Evolutionary conservation across 306 rosid species (phyloP).

Genomic region (Delonix regia): DNA sequence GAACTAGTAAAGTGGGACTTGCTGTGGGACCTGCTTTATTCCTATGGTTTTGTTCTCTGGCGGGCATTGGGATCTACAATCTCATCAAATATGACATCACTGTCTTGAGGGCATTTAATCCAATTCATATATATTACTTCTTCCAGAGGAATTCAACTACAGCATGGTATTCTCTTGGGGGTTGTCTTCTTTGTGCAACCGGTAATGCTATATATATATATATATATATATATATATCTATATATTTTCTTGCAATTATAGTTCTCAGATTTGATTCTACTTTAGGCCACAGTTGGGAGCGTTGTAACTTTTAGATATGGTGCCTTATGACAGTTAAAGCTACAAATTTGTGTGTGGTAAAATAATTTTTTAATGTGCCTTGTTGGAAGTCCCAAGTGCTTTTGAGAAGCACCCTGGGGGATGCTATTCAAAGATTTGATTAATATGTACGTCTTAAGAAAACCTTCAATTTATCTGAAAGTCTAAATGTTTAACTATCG

Average conservation of each 20-base stretch:
- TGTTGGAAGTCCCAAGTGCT: neutral
- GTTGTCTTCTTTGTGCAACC: slow-evolving; percentile 96
- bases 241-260: slow-evolving; percentile 20
- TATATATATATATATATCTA: too few species aligned
- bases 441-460: neutral
- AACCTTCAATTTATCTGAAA: neutral
- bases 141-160: slow-evolving; percentile 93
- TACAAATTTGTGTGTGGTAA: neutral
- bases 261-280: slow-evolving; percentile 27
- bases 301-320: neutral
- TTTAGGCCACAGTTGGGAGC: neutral
- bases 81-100: slow-evolving; percentile 72
- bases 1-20: slow-evolving; percentile 96
- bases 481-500: neutral
- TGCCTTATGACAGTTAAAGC: neutral
- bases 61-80: slow-evolving; percentile 83
- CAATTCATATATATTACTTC: slow-evolving; percentile 83
- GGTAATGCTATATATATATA: slow-evolving; percentile 56
- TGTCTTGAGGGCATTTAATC: slow-evolving; percentile 90
- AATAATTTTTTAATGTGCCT: neutral
- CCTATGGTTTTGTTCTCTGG: slow-evolving; percentile 94
- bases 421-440: neutral
- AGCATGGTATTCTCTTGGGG: slow-evolving; percentile 97
- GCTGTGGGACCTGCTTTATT: slow-evolving; percentile 94
- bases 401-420: neutral